Evolutionary conservation across 2,329 filamentous ascomycete species (phyloP), one percentile per base, ranked within the genome.

Genomic region (Akanthomyces muscarius): DNA sequence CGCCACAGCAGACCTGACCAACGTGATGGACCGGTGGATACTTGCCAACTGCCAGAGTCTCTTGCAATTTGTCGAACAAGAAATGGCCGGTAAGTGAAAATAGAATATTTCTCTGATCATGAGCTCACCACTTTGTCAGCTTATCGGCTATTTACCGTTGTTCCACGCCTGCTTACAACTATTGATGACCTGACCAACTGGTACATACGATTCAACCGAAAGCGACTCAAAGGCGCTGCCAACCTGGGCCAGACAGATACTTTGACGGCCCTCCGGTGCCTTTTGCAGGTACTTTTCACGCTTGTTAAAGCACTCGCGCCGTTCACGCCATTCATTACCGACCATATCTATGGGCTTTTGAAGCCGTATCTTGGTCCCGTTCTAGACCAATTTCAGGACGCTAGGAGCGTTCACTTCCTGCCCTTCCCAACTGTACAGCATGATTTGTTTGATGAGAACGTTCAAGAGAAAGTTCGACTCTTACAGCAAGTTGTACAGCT

Each of bases 401-500:
- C 86, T 65, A 85, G 91, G 67, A 93, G 89, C 69, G 89, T 97
- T 4, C 92, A 97, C 78, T 97, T 97, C 81, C 80, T 95, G 63
- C 77, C 87, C 14, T 96, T 92, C 80, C 92, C 92, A 18, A 87
- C 89, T 66, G 90, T 94, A 3, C 85, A 91, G 65, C 83, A 91
- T 69, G 90, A 93, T 71, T 83, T 96, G 3, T 95, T 95, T 71
- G 88, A 96, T 72, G 83, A 86, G 62, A 87, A 84, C 25, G 87
- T 96, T 53, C 91, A 96, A 78, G 83, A 91, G 66, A 86, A 88
- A 66, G 90, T 96, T 11, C 81, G 84, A 64, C 86, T 90, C 36
- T 96, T 96, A 92, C 92, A 96, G 74, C 89, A 87, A 68, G 91
- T 96, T 71, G 96, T 96, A 72, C 90, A 97, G 72, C 83, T 96